Conservation (phyloP, 768 basidiomycete genomes). For the Pleurotus cornucopiae region DNA sequence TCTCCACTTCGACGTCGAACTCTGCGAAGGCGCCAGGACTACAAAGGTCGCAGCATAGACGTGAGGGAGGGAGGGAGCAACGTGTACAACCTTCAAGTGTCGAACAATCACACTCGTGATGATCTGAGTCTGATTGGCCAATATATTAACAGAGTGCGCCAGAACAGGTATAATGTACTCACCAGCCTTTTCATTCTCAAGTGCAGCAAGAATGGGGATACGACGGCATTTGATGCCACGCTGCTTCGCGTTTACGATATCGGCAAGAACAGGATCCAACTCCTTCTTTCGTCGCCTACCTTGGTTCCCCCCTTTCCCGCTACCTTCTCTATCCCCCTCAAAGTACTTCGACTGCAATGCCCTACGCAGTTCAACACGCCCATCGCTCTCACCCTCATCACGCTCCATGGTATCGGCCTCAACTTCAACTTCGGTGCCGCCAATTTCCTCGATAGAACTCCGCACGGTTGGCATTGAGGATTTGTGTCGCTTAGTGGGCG, state of each 20-base stretch:
- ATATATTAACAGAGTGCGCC: no score
- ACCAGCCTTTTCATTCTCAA: conserved; percentile 9
- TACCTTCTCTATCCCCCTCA: no score
- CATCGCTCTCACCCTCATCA: no score
- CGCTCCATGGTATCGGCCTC: no score
- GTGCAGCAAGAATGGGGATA: conserved; percentile 8
- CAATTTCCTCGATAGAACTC: no score
- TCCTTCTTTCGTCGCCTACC: no score
- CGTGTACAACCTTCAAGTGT: not conserved
- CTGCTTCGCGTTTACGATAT: conserved; percentile 15
- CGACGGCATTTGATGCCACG: conserved; percentile 12
- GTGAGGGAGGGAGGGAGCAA: not conserved
- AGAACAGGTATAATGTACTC: not conserved
- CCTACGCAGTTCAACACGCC: no score
- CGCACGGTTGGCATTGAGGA: no score
- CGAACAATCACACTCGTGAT: not conserved
- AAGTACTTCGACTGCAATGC: no score
- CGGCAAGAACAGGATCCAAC: conserved; percentile 14
- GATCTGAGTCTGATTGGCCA: not conserved
- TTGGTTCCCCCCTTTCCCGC: no score
- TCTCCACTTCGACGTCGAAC: not conserved
- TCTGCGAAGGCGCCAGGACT: not conserved
- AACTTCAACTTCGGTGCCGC: no score
- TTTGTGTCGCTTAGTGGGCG: not conserved
- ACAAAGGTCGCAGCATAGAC: not conserved